Evolutionary conservation across 768 basidiomycete species (phyloP).

Genomic region (Mycena indigotica): DNA sequence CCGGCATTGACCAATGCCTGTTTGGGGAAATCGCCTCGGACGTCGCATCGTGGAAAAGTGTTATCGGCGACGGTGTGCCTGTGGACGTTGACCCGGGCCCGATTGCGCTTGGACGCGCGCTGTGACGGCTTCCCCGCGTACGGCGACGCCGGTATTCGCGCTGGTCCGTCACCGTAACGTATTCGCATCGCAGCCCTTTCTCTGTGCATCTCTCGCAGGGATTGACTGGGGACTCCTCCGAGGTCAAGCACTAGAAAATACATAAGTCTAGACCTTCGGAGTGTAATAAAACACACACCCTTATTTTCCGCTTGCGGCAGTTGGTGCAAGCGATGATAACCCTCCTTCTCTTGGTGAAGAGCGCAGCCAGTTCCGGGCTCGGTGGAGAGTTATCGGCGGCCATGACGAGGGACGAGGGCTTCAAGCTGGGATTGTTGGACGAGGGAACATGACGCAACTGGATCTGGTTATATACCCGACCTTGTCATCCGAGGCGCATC

Average conservation of each 20-base stretch:
- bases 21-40: too few relatives aligned
- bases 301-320: not conserved
- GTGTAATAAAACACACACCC: not conserved
- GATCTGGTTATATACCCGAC: not conserved
- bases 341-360: not conserved
- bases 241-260: not conserved
- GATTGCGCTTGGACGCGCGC: not conserved
- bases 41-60: not conserved
- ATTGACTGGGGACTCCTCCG: not conserved
- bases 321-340: constrained; percentile 1
- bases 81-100: not conserved
- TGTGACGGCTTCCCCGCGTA: not conserved
- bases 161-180: not conserved
- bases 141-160: not conserved
- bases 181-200: not conserved
- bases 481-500: too few relatives aligned
- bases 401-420: too few relatives aligned
- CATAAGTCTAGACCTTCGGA: not conserved
- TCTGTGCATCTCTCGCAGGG: not conserved
- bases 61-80: not conserved
- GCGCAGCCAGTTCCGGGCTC: not conserved
- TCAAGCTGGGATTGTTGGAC: not conserved
- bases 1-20: not conserved
- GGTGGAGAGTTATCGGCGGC: not conserved
- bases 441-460: not conserved